Evolutionary conservation across 306 rosid species (phyloP).

Genomic region (barrel medic (Medicago truncatula)): MtrunA17r5.0-ANR NC_053043.1:1722501-1723000

Average conservation of each 20-base stretch:
- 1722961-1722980: constrained; percentile 41
- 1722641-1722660: neutral
- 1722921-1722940: constrained; percentile 54
- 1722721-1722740: neutral
- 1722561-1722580: neutral
- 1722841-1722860: constrained; percentile 43
- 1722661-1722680: neutral
- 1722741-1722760: neutral
- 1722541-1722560: constrained; percentile 12
- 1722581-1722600: neutral
- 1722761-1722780: neutral
- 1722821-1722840: neutral
- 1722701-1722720: neutral
- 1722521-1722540: neutral
- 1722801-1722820: no score
- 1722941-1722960: constrained; percentile 44
- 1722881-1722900: constrained; percentile 53
- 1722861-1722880: constrained; percentile 66
- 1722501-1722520: neutral
- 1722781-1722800: no score
- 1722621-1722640: neutral
- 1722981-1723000: constrained; percentile 47
- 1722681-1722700: neutral
- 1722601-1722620: neutral
- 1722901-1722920: constrained; percentile 60